These are phyloP conservation scores for Aspergillus chevalieri DNA, from an alignment of 2,329 filamentous ascomycete species.

Conservation along the genomic window DNA sequence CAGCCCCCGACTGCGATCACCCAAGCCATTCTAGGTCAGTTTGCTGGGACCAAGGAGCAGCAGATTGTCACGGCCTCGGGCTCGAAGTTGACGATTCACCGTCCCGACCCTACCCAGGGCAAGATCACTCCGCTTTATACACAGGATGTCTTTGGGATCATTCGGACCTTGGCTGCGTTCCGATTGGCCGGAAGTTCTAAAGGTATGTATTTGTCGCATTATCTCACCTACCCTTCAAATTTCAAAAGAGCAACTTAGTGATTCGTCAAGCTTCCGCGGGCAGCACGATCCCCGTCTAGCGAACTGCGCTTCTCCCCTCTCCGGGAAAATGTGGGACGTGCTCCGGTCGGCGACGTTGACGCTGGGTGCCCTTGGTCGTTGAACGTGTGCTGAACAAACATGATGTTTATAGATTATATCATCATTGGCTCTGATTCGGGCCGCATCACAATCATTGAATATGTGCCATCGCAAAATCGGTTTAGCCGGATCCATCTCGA, in stretches of 20 bases:
- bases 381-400: conserved; percentile 38
- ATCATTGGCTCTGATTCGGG: conserved; percentile 94
- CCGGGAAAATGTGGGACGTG: conserved; percentile 22
- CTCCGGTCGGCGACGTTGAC: conserved; percentile 29
- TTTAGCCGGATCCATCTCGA: conserved; percentile 90
- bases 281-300: conserved; percentile 41
- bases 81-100: conserved; percentile 79
- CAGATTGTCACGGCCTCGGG: conserved; percentile 93
- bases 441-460: conserved; percentile 89
- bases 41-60: conserved; percentile 93
- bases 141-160: conserved; percentile 94
- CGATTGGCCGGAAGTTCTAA: conserved; percentile 89
- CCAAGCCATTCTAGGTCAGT: conserved; percentile 89
- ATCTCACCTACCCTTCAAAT: conserved; percentile 11
- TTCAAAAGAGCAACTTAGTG: conserved; percentile 58
- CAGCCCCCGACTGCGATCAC: conserved; percentile 85
- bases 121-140: conserved; percentile 81
- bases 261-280: conserved; percentile 57
- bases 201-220: conserved; percentile 59
- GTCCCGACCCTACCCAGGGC: conserved; percentile 76
- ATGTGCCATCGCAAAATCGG: conserved; percentile 74
- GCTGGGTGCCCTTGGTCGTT: conserved; percentile 18
- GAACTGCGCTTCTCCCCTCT: conserved; percentile 20
- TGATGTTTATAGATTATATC: conserved; percentile 68
- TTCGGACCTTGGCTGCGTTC: conserved; percentile 81